A percentile compares a stretch with the other conserved stretches of the same genome.
phyloP scores from a whole-genome alignment of 2,329 filamentous ascomycete genomes.

The Chaetomium olivaceum region DNA sequence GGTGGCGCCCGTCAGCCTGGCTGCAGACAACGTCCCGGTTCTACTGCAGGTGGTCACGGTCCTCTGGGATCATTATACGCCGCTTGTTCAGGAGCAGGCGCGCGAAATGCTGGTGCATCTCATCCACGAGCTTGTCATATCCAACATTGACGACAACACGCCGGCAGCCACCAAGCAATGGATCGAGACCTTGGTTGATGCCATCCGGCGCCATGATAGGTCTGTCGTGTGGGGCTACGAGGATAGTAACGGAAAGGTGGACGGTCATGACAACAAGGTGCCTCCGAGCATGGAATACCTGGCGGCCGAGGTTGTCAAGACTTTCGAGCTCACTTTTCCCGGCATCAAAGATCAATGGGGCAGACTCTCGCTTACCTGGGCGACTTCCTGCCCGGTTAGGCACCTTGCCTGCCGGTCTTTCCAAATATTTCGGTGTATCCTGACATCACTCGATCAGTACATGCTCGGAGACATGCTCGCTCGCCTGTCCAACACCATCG shows the following conservation, averaged over 20 bases:
- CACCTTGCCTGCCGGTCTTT: slow-evolving; percentile 96
- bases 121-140: slow-evolving; percentile 91
- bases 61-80: slow-evolving; percentile 95
- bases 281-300: slow-evolving; percentile 85
- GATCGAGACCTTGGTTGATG: slow-evolving; percentile 86
- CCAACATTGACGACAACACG: slow-evolving; percentile 68
- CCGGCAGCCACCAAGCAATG: slow-evolving; percentile 64
- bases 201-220: slow-evolving; percentile 78
- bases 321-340: slow-evolving; percentile 82
- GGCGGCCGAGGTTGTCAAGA: slow-evolving; percentile 76
- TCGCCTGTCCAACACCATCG: slow-evolving; percentile 92
- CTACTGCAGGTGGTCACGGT: slow-evolving; percentile 89
- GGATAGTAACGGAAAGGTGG: slow-evolving; percentile 79
- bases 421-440: slow-evolving; percentile 92
- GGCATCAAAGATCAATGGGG: slow-evolving; percentile 90
- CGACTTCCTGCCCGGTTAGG: slow-evolving; percentile 91
- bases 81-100: slow-evolving; percentile 92
- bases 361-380: slow-evolving; percentile 87
- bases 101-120: slow-evolving; percentile 97
- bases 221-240: slow-evolving; percentile 93
- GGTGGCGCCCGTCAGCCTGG: slow-evolving; percentile 83
- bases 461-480: slow-evolving; percentile 98
- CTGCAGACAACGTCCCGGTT: slow-evolving; percentile 77
- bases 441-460: slow-evolving; percentile 83
- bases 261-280: slow-evolving; percentile 75